A percentile compares a stretch with the other conserved stretches of the same genome.
phyloP scores from a whole-genome alignment of 768 basidiomycete genomes.

The Naematelia aurantialba region DNA sequence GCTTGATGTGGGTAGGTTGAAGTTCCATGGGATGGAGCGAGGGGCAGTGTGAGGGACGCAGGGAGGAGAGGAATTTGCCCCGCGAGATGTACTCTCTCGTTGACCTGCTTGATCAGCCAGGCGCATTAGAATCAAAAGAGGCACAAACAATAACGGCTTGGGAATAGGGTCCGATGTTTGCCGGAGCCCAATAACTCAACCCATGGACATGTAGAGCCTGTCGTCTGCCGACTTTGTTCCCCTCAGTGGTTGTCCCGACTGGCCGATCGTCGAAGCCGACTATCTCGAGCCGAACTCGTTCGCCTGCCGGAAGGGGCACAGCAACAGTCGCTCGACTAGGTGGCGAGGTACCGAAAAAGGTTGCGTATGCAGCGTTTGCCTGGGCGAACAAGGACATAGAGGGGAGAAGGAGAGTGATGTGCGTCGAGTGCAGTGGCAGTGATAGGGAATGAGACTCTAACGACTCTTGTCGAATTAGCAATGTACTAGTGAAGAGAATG shows the following conservation, averaged over 20 bases:
- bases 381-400: conserved; percentile 73
- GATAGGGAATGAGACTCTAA: conserved; percentile 57
- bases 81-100: conserved; percentile 76
- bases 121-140: too few relatives aligned
- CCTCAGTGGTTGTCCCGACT: conserved; percentile 5
- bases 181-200: conserved; percentile 97
- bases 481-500: not conserved
- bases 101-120: conserved; percentile 57
- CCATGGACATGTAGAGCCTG: conserved; percentile 89
- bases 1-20: conserved; percentile 60
- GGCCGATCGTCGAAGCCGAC: conserved; percentile 60
- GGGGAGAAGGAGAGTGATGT: conserved; percentile 73
- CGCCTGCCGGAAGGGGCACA: conserved; percentile 61
- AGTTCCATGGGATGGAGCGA: conserved; percentile 47
- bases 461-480: conserved; percentile 53
- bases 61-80: conserved; percentile 94
- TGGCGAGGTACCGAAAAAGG: conserved; percentile 84
- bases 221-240: conserved; percentile 52
- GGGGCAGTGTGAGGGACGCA: conserved; percentile 64
- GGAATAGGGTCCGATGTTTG: conserved; percentile 97
- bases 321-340: conserved; percentile 93
- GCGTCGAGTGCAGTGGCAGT: conserved; percentile 60
- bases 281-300: conserved; percentile 69
- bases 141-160: conserved; percentile 75
- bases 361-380: conserved; percentile 73